phyloP scores from a whole-genome alignment of 139 green algal species.

The Eudorina sp. region DNA sequence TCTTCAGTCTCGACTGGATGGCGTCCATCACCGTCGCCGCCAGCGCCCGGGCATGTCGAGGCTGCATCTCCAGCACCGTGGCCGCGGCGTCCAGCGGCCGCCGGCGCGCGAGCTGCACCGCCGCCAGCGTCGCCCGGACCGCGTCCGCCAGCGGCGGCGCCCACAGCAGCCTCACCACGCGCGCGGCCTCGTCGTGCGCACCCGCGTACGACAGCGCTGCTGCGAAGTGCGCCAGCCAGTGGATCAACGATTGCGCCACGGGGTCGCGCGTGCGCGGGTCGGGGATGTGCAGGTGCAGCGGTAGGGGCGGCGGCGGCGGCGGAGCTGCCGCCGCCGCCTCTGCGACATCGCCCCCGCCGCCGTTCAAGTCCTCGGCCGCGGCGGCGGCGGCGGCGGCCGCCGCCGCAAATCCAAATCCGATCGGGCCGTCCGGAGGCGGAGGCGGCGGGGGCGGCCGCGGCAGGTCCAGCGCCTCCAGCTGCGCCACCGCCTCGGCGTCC shows the following conservation, averaged over 20 bases:
- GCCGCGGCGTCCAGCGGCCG: background rate
- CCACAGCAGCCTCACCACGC: constrained; percentile 28
- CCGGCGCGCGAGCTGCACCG: background rate
- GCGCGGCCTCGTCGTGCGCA: background rate
- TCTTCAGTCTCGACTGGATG: background rate
- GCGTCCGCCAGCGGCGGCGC: background rate
- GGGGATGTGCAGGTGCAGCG: background rate
- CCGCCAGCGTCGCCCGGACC: constrained; percentile 3
- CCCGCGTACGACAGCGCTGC: constrained; percentile 5
- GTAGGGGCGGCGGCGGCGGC: background rate
- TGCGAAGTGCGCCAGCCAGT: constrained; percentile 18
- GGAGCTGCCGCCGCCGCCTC: background rate
- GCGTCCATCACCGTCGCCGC: background rate
- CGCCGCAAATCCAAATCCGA: background rate
- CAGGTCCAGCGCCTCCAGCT: constrained; percentile 22
- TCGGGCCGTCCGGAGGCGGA: too few species aligned
- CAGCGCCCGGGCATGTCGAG: background rate
- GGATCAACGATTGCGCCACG: background rate
- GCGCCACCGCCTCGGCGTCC: background rate
- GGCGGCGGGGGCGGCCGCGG: background rate
- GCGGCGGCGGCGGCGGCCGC: background rate
- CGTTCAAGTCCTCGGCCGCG: background rate
- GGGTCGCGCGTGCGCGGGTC: background rate
- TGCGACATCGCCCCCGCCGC: background rate
- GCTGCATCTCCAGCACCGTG: background rate